Evolutionary conservation across 2,329 filamentous ascomycete genomes (phyloP).

Genomic region (Alternaria gaisen): DNA sequence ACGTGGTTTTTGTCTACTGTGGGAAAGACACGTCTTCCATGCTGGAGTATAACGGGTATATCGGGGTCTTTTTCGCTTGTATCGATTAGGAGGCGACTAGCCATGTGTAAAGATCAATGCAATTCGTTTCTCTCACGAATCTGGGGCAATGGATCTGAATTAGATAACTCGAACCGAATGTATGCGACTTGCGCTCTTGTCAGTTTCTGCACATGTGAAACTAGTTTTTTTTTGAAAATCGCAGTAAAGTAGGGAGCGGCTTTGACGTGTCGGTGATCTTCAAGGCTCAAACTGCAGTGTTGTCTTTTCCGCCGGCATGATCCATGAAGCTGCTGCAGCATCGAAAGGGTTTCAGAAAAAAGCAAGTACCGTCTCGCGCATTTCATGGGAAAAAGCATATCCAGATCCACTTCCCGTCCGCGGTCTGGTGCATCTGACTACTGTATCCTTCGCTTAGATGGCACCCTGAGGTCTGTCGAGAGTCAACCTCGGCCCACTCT

Average conservation of each 20-base stretch:
- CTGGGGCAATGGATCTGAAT: neutral
- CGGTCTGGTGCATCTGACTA: neutral
- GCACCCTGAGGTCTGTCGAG: neutral
- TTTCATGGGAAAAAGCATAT: neutral
- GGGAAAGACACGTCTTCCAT: neutral
- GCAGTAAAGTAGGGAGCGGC: neutral
- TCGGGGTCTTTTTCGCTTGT: neutral
- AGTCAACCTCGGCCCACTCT: neutral
- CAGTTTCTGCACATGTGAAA: neutral
- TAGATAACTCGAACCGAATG: neutral
- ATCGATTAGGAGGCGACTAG: neutral
- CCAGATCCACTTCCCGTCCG: neutral
- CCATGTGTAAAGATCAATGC: neutral
- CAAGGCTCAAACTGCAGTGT: neutral
- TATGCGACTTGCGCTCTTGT: neutral
- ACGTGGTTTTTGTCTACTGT: neutral
- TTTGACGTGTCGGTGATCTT: neutral
- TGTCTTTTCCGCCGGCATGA: neutral
- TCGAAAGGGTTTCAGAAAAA: neutral
- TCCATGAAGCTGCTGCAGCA: neutral
- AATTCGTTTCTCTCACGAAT: neutral
- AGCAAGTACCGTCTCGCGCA: neutral
- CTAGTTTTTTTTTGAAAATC: neutral
- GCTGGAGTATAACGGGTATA: neutral
- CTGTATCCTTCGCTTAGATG: slow-evolving; percentile 3